Evolutionary conservation across 2,329 filamentous ascomycete genomes (phyloP).

Genomic region (Amauroascus niger): DNA sequence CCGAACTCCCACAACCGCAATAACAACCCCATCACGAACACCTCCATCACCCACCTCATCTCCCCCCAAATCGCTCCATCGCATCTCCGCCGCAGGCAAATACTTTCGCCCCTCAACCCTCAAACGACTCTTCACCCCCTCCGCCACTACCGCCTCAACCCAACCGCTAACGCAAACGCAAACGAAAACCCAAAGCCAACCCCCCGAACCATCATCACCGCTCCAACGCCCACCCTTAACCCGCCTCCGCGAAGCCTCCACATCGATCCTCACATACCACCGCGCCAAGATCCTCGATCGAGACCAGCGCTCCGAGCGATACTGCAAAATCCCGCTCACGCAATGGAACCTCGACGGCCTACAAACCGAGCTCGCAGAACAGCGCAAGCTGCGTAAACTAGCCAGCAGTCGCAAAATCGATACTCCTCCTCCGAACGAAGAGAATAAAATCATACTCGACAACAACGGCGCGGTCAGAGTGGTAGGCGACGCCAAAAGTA

Average conservation of each 20-base stretch:
- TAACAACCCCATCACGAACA: background rate
- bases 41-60: background rate
- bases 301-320: slow-evolving; percentile 3
- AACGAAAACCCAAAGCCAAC: background rate
- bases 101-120: slow-evolving; percentile 8
- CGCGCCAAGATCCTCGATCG: slow-evolving; percentile 8
- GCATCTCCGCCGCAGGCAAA: background rate
- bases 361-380: slow-evolving; percentile 6
- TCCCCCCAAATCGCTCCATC: background rate
- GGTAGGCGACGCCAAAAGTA: background rate
- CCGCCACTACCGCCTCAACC: background rate
- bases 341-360: slow-evolving; percentile 11
- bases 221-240: background rate
- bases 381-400: background rate
- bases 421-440: background rate
- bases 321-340: slow-evolving; percentile 10
- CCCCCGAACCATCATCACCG: background rate
- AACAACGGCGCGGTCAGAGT: background rate
- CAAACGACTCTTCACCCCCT: slow-evolving; percentile 4
- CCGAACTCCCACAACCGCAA: background rate
- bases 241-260: slow-evolving; percentile 7
- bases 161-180: background rate
- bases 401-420: background rate
- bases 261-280: slow-evolving; percentile 4
- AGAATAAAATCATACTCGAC: background rate